Evolutionary conservation across 2,329 filamentous ascomycete species (phyloP), one percentile per base, ranked within the genome.

Genomic region (Aureobasidium sp.): DNA sequence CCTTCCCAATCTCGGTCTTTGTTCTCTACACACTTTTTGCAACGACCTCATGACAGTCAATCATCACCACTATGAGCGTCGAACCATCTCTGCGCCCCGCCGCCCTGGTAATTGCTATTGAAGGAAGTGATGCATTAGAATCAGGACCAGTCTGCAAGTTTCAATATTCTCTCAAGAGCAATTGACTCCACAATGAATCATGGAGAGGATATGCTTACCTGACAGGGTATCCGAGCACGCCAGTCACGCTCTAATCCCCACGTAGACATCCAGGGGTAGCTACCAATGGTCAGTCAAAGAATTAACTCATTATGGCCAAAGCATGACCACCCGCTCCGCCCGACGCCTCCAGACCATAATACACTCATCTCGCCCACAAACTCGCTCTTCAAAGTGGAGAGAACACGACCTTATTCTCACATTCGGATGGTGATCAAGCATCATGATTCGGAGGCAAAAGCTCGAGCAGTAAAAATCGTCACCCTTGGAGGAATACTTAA

Each of bases 261-360:
- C 41, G 41, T 13, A 25, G 11, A 13, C 16, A 21, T 27, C 21
- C 30, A 57, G 53, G 53, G n/a, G n/a, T 13, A 29, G 27, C 36
- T 57, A n/a, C 53, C 36, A 39, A 57, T 57, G 53, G 41, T 27
- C 53, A 27, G 39, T n/a, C 41, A 11, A 27, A 32, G 6, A 27
- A 57, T 29, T 57, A 32, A 57, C 53, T 57, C 53, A 57, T 27
- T n/a, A 44, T 15, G 39, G 30, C 36, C 53, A n/a, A 57, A 57
- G 39, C 53, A 34, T 57, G 53, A 45, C n/a, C 30, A 36, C n/a
- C 27, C 39, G 15, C 34, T 13, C 30, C 25, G 29, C 41, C 30
- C n/a, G 16, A 55, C 37, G 29, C 21, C 36, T 53, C 7, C 7
- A n/a, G 15, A 15, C 15, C 13, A 15, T n/a, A 54, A 54, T 54